A percentile compares a stretch with the other conserved stretches of the same genome.
Evolutionary conservation across 139 green algal species (phyloP).

Genomic region (Diplosphaera chodatii): DNA sequence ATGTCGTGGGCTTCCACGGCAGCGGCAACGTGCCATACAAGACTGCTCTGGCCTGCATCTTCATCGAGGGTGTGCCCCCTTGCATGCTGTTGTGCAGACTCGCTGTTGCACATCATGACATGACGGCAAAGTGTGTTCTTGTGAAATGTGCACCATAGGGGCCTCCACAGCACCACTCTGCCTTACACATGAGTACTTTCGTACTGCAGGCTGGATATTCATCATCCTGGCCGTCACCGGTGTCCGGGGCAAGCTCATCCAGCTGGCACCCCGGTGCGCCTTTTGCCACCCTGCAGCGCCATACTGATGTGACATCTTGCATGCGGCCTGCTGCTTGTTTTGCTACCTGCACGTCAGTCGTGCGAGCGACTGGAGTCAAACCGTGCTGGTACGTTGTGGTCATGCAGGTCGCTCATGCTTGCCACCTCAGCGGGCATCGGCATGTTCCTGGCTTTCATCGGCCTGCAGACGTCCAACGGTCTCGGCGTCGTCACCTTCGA

Average conservation of each 20-base stretch:
- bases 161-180: too few species aligned
- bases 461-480: constrained; percentile 23
- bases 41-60: constrained; percentile 48
- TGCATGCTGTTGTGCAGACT: too few species aligned
- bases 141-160: too few species aligned
- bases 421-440: constrained; percentile 56
- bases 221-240: constrained; percentile 60
- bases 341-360: too few species aligned
- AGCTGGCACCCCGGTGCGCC: constrained; percentile 57
- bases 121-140: too few species aligned
- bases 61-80: constrained; percentile 51
- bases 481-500: constrained; percentile 18
- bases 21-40: constrained; percentile 40
- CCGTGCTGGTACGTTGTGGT: neutral
- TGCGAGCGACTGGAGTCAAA: neutral
- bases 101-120: too few species aligned
- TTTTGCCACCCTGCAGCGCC: too few species aligned
- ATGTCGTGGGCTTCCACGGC: constrained; percentile 48
- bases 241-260: constrained; percentile 46
- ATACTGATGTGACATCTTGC: too few species aligned
- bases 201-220: constrained; percentile 49
- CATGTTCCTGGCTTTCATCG: constrained; percentile 70
- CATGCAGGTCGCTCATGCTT: neutral
- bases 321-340: too few species aligned
- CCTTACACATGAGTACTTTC: neutral